Base-by-base conservation (phyloP, 2,329 filamentous ascomycete genomes). In the Penicillium sclerotiorum region DNA sequence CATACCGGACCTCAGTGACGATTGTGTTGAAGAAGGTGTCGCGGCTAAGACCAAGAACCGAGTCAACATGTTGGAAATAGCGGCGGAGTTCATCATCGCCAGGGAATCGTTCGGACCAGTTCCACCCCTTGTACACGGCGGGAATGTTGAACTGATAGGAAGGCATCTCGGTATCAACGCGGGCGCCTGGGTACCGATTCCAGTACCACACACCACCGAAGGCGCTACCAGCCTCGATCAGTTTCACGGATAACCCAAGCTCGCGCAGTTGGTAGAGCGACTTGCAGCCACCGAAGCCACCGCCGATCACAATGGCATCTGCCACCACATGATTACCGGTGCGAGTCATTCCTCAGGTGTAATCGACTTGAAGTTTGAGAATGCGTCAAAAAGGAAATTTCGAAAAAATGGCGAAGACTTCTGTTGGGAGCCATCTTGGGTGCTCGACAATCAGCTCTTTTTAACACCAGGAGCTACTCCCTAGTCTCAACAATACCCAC, bases 91-190 rank as follows among this genome's bases (percentile, higher is more conserved):
- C 76, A 5, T 63, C 46, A 15, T 58, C 50, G 8, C 49, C 52
- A 0, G 66, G 66, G 43, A 64, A 70, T 15, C 63, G 61, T 32
- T 62, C 55, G 1, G 63, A 66, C 69, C 75, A 81, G 23, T 65
- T 70, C 70, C 73, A 81, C 38, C 70, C 67, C 22, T 72, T 68
- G 59, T 69, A 78, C 1, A 77, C 67, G 12, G 75, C 71, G 2
- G 79, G 78, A 59, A 77, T 77, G 2, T 73, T 78, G 51, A 80
- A 77, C 52, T 84, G 74, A 50, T 83, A 83, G 44, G 74, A 70
- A 0, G 79, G 79, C 8, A 78, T 73, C 42, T 80, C 75, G 5
- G 58, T 64, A 49, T 78, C 75, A 15, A 77, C 73, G 2, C 72
- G 63, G 1, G 73, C 72, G 0, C 74, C 75, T 1, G 75, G 75